Evolutionary conservation across 306 rosid genomes (phyloP).

Genomic region (Inga oerstediana): DNA sequence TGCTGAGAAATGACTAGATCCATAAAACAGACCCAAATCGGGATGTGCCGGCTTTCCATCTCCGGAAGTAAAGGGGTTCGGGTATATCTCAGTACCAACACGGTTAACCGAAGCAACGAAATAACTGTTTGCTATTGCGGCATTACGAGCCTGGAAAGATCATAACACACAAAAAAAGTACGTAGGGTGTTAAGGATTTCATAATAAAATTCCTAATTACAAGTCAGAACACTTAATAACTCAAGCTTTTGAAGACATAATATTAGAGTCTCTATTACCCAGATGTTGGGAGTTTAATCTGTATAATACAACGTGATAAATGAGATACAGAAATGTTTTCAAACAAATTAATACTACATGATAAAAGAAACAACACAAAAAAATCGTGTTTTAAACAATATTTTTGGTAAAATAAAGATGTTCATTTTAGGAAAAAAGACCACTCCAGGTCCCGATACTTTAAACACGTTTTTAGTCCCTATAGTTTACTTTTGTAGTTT

Average conservation of each 20-base stretch:
- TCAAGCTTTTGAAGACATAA: neutral
- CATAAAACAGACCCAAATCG: slow-evolving; percentile 92
- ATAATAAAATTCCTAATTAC: neutral
- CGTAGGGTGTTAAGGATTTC: neutral
- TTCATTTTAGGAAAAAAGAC: too few relatives aligned
- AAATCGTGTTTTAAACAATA: neutral
- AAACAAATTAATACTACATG: neutral
- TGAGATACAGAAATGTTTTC: neutral
- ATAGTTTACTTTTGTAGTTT: too few relatives aligned
- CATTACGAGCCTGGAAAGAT: slow-evolving; percentile 7
- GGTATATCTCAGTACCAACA: slow-evolving; percentile 46
- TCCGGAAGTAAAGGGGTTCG: slow-evolving; percentile 84
- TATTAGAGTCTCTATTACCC: neutral
- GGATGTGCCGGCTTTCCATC: slow-evolving; percentile 83
- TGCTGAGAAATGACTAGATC: slow-evolving; percentile 82
- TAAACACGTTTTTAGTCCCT: too few relatives aligned
- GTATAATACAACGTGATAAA: neutral
- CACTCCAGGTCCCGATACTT: too few relatives aligned
- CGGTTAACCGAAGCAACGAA: neutral
- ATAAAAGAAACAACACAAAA: neutral
- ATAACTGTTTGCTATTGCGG: slow-evolving; percentile 18
- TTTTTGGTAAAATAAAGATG: neutral
- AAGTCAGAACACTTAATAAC: neutral
- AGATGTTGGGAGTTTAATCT: neutral
- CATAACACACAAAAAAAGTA: neutral